These are phyloP conservation scores for Fagopyrum tataricum DNA, from an alignment of 148 eudicot genomes.

Conservation along the genomic window DNA sequence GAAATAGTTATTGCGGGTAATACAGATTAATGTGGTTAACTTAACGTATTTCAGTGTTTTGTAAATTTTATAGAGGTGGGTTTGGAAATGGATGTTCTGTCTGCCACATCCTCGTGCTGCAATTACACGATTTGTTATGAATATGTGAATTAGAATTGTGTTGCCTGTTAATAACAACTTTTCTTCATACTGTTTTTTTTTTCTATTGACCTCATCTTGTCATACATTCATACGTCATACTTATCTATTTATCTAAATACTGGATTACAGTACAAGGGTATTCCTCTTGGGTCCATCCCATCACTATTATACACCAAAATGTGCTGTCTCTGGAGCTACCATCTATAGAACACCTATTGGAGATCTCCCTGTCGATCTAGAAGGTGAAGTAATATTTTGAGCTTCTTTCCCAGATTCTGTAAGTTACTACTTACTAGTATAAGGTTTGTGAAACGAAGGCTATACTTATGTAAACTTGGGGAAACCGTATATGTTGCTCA, in stretches of 20 bases:
- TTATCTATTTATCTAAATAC: background rate
- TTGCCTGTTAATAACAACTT: background rate
- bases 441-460: background rate
- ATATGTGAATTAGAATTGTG: background rate
- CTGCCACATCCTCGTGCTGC: background rate
- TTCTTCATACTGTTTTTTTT: background rate
- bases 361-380: constrained; percentile 76
- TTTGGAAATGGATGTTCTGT: background rate
- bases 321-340: constrained; percentile 87
- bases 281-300: constrained; percentile 97
- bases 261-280: constrained; percentile 55
- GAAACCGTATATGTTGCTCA: background rate
- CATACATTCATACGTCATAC: background rate
- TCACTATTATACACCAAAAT: constrained; percentile 89
- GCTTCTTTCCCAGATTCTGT: background rate
- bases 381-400: constrained; percentile 38
- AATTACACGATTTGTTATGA: background rate
- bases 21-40: background rate
- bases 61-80: background rate
- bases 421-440: background rate
- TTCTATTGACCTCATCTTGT: background rate
- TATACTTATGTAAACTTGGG: background rate
- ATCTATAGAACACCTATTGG: constrained; percentile 90
- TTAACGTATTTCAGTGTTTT: background rate
- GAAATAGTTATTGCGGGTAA: background rate